Base-by-base conservation (phyloP, 225 moss, liverwort and hornwort genomes). In the Pleurozium schreberi region DNA sequence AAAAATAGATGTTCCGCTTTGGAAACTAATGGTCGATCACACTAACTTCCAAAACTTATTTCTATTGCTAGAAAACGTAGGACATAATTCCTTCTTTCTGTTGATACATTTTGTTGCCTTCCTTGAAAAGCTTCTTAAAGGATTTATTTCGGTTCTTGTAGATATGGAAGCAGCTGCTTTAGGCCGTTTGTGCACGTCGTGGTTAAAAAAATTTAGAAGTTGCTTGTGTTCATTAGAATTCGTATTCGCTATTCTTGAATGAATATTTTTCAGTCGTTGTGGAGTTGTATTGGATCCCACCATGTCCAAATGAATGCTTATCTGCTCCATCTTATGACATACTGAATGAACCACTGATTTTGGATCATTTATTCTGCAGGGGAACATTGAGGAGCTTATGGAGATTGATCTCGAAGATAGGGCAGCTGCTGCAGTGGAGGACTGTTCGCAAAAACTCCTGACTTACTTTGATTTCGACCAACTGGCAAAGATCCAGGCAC, bases 391-490 rank as follows among this genome's bases (percentile, higher is more conserved):
- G 92, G 98, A 98, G 80, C 97, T 98, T 18, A 91, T 93, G 90
- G 88, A 91, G 76, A 89, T 62, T 14, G 87, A 93, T 89, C 95
- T 98, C 31, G 93, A 95, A 75, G 95, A 88, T 57, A 89, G 87
- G 86, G 94, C 98, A 62, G 94, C 89, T 70, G 98, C 95, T 86
- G 98, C 96, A 45, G 98, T 97, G 14, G 94, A 97, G 87, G 98
- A 98, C 86, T 98, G 98, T 88, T 97, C 97, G 50, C 98, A 97
- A 80, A 93, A 66, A 23, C 92, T 95, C n/a, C 90, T 88, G 83
- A 94, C 91, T 45, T 98, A 97, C 88, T 97, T 98, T 38, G 93
- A 97, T 91, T 97, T 96, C 59, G 77, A 92, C 38, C 93, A 95
- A 90, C 88, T 98, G 76, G 81, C 89, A 10, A 88, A 90, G 79